Evolutionary conservation across 495 filamentous ascomycete species (phyloP), one percentile per base, ranked within the genome.

Genomic region (Penicillium chermesinum): DNA sequence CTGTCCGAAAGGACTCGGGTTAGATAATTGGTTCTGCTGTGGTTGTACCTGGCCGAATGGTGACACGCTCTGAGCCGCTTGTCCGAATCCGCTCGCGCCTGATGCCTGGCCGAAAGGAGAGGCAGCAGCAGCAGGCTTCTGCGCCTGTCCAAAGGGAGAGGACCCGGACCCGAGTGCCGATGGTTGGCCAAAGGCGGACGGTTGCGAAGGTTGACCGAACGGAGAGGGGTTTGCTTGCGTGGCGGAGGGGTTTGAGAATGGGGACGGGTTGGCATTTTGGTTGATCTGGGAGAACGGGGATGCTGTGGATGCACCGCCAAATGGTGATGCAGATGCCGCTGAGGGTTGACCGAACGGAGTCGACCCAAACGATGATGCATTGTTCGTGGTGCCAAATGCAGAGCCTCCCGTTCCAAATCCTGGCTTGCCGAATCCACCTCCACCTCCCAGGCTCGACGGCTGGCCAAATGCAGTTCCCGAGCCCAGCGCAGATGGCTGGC

Each of bases 281-380:
- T 36, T 36, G 8, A 46, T 17, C 10, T 37, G 35, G 35, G 13
- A n/a, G 15, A 37, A 37, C 14, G 35, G 35, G 15, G 35, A 14
- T n/a, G 12, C 4, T n/a, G 35, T 6, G 6, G 12, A 3, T 5
- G 35, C 15, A 19, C 45, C 44, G 7, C 46, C 46, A n/a, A 52
- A 39, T 42, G 42, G 50, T 32, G 42, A 44, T 20, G 42, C 42
- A 8, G 50, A 36, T 41, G 47, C 37, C 19, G 42, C 25, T 3
- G 69, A 45, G 2, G 69, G 54, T 36, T 74, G 61, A n/a, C 66
- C 64, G 41, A 74, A 73, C 7, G 49, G 55, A 41, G 60, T 34
- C 21, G 66, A 59, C 7, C 59, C 65, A 37, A 70, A 70, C 6
- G 51, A 52, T 12, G 59, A 53, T 27, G 20, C 54, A 19, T 25